phyloP scores from a whole-genome alignment of 306 rosid species.

The Prunus salicina region DNA sequence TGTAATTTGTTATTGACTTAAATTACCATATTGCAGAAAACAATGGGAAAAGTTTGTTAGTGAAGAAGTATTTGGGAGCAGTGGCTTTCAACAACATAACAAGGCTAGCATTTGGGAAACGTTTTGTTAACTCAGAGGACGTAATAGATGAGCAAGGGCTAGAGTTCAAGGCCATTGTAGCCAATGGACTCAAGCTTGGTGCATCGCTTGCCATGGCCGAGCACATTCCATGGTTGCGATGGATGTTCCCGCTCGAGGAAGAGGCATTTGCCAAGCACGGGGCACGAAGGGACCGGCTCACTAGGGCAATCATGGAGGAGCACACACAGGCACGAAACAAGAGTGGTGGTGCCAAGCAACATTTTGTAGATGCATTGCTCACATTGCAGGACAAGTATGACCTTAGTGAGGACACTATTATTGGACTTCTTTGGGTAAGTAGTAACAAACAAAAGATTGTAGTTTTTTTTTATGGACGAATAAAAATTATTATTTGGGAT shows the following conservation, averaged over 20 bases:
- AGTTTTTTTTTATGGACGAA: not conserved
- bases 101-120: constrained; percentile 78
- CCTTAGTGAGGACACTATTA: constrained; percentile 85
- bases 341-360: constrained; percentile 71
- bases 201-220: constrained; percentile 81
- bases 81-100: constrained; percentile 97
- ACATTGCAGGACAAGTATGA: constrained; percentile 76
- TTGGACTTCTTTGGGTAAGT: constrained; percentile 86
- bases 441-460: too few relatives aligned
- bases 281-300: constrained; percentile 68
- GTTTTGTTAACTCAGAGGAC: constrained; percentile 73
- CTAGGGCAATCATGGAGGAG: constrained; percentile 83
- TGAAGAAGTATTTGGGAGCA: constrained; percentile 62
- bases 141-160: constrained; percentile 64
- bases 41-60: constrained; percentile 44
- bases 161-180: constrained; percentile 63
- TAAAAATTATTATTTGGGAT: too few relatives aligned
- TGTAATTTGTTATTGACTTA: not conserved
- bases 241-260: constrained; percentile 89
- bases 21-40: constrained; percentile 27
- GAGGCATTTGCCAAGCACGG: constrained; percentile 78
- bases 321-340: constrained; percentile 61
- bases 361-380: constrained; percentile 83
- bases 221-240: constrained; percentile 82
- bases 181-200: constrained; percentile 74